Evolutionary conservation across 2,329 filamentous ascomycete species (phyloP).

Genomic region (Pseudogymnoascus sp.): DNA sequence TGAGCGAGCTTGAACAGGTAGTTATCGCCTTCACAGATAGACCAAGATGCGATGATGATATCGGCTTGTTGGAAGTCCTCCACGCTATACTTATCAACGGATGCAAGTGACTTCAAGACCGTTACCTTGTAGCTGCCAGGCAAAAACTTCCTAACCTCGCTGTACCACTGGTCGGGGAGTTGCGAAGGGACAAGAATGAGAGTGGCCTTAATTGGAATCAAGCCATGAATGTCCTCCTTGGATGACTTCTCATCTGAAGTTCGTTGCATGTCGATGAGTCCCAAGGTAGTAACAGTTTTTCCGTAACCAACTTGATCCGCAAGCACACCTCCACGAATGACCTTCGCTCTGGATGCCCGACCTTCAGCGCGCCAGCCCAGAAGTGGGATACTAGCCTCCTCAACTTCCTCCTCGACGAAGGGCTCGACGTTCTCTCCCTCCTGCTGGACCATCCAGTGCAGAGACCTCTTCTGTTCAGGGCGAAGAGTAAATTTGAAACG

Average conservation of each 20-base stretch:
- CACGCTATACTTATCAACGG: constrained; percentile 39
- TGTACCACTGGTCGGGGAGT: constrained; percentile 52
- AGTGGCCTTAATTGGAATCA: constrained; percentile 45
- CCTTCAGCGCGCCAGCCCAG: constrained; percentile 54
- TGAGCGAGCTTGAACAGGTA: constrained; percentile 47
- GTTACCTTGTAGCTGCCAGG: constrained; percentile 38
- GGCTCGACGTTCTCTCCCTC: constrained; percentile 43
- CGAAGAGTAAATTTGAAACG: constrained; percentile 38
- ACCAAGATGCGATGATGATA: constrained; percentile 51
- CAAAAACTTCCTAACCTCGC: constrained; percentile 46
- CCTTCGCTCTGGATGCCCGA: constrained; percentile 36
- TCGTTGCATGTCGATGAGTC: constrained; percentile 42
- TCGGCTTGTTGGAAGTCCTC: constrained; percentile 41
- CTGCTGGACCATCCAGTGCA: constrained; percentile 55
- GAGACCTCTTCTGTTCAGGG: constrained; percentile 46
- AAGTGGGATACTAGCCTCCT: constrained; percentile 46
- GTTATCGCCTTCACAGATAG: constrained; percentile 38
- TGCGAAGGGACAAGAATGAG: constrained; percentile 52
- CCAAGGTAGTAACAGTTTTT: constrained; percentile 57
- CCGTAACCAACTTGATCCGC: constrained; percentile 62
- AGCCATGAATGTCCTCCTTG: neutral
- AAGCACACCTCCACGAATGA: constrained; percentile 52
- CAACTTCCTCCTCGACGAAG: constrained; percentile 49
- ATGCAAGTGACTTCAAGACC: constrained; percentile 34
- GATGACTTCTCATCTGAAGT: constrained; percentile 4